These are phyloP conservation scores for Podaxis sp. DNA, from an alignment of 768 basidiomycete species.

Conservation along the genomic window DNA sequence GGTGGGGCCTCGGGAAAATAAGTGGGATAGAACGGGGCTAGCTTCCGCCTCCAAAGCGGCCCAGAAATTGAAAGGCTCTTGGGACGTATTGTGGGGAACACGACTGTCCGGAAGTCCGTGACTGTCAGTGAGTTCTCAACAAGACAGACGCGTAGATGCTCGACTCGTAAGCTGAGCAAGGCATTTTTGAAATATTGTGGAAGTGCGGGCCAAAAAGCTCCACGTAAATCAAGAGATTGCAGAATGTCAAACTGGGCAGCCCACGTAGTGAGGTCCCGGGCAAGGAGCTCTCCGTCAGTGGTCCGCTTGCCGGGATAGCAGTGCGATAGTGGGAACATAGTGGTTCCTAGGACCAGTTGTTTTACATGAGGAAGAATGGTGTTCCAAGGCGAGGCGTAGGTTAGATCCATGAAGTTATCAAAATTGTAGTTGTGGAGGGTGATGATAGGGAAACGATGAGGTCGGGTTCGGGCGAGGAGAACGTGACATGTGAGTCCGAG, in stretches of 20 bases:
- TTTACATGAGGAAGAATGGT: not conserved
- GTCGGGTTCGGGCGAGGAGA: constrained; percentile 2
- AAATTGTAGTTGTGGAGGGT: constrained; percentile 11
- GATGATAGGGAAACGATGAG: constrained; percentile 4
- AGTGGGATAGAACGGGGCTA: not conserved
- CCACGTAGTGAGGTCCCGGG: constrained; percentile 4
- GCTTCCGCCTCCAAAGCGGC: not conserved
- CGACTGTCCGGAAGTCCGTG: not conserved
- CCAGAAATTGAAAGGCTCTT: constrained; percentile 4
- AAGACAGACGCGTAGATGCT: constrained; percentile 3
- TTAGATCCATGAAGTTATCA: constrained; percentile 3
- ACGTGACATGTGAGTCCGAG: constrained; percentile 4
- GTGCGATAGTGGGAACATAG: constrained; percentile 4
- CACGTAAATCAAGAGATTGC: constrained; percentile 1
- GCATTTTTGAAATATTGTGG: not conserved
- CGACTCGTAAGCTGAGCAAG: not conserved
- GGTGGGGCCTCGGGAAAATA: not conserved
- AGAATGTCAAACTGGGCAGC: not conserved
- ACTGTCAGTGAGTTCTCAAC: not conserved
- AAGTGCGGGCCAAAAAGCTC: not conserved
- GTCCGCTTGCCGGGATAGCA: not conserved
- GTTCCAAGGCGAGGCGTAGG: constrained; percentile 3
- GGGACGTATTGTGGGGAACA: not conserved
- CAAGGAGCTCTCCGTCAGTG: not conserved
- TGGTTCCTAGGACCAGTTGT: not conserved